Evolutionary conservation across 768 basidiomycete genomes (phyloP).

Genomic region (Austroboletus eburneus): DNA sequence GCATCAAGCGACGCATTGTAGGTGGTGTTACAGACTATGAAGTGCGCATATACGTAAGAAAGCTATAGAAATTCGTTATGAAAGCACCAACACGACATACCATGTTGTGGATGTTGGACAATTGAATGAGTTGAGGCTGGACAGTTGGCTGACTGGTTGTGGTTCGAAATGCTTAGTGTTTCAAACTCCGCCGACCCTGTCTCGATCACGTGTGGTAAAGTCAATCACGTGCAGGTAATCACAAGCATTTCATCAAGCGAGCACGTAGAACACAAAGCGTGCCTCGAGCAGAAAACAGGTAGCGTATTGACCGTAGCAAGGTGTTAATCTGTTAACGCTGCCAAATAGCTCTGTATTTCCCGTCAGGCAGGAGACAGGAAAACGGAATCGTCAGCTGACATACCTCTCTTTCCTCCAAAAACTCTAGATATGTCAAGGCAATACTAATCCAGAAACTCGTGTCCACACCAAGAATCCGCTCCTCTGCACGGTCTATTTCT

Average conservation of each 20-base stretch:
- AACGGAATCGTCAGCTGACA: slow-evolving; percentile 28
- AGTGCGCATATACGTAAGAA: neutral
- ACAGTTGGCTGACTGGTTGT: slow-evolving; percentile 5
- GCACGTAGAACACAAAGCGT: no score
- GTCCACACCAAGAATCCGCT: slow-evolving; percentile 61
- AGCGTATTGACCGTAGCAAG: slow-evolving; percentile 9
- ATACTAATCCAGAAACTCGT: slow-evolving; percentile 75
- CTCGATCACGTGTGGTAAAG: slow-evolving; percentile 24
- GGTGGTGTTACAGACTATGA: slow-evolving; percentile 43
- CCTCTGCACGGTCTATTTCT: slow-evolving; percentile 57
- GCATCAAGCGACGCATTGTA: slow-evolving; percentile 81
- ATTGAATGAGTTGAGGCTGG: slow-evolving; percentile 7
- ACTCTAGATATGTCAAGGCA: slow-evolving; percentile 72
- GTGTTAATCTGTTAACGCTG: slow-evolving; percentile 43
- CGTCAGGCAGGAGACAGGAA: slow-evolving; percentile 3
- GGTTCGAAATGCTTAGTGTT: slow-evolving; percentile 24
- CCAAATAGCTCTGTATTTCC: slow-evolving; percentile 49
- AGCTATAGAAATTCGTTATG: neutral
- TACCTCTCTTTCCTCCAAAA: slow-evolving; percentile 75
- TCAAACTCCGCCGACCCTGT: slow-evolving; percentile 22
- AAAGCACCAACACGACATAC: slow-evolving; percentile 13
- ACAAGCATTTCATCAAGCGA: no score
- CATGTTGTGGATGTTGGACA: slow-evolving; percentile 15
- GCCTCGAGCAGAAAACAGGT: neutral
- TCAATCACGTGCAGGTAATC: slow-evolving; percentile 19